A percentile compares a stretch with the other conserved stretches of the same genome.
These are phyloP conservation scores for Pseudozyma pruni DNA, from an alignment of 1,284 basidiomycete species.

Conservation along the genomic window DNA sequence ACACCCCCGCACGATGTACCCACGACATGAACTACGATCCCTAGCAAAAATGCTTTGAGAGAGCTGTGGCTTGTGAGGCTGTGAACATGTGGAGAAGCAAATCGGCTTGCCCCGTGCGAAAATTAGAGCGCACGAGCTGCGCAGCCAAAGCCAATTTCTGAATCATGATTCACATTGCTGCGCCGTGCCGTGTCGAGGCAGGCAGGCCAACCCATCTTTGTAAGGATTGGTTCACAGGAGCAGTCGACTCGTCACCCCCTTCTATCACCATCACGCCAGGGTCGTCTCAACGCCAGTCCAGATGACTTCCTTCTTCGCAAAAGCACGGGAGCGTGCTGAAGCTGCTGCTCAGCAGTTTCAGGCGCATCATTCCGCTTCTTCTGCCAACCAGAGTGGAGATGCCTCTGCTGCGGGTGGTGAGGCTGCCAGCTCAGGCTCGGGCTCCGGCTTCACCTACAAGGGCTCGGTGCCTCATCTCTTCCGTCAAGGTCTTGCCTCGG, in stretches of 20 bases:
- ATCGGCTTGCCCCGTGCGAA: constrained; percentile 3
- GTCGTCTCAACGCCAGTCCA: not conserved
- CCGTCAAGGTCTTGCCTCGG: constrained; percentile 52
- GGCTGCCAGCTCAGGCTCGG: constrained; percentile 10
- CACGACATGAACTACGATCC: no score
- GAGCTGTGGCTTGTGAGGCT: no score
- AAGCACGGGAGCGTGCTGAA: constrained; percentile 56
- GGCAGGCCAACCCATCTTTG: no score
- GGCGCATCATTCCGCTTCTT: constrained; percentile 37
- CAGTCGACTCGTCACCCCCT: not conserved
- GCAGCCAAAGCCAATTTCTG: not conserved
- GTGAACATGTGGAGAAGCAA: not conserved
- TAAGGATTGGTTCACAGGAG: no score
- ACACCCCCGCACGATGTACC: no score
- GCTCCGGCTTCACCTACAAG: constrained; percentile 50
- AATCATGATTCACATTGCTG: constrained; percentile 1
- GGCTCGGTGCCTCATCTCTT: constrained; percentile 57
- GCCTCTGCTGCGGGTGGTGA: constrained; percentile 8
- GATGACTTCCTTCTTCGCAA: constrained; percentile 60
- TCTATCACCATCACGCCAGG: not conserved
- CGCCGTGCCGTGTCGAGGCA: no score
- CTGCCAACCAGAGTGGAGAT: constrained; percentile 9
- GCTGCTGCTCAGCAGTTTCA: constrained; percentile 58
- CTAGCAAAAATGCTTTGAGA: not conserved
- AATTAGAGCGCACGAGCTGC: not conserved